These are phyloP conservation scores for Hypoxylon lenormandii DNA, from an alignment of 495 filamentous ascomycete species.

Conservation along the genomic window DNA sequence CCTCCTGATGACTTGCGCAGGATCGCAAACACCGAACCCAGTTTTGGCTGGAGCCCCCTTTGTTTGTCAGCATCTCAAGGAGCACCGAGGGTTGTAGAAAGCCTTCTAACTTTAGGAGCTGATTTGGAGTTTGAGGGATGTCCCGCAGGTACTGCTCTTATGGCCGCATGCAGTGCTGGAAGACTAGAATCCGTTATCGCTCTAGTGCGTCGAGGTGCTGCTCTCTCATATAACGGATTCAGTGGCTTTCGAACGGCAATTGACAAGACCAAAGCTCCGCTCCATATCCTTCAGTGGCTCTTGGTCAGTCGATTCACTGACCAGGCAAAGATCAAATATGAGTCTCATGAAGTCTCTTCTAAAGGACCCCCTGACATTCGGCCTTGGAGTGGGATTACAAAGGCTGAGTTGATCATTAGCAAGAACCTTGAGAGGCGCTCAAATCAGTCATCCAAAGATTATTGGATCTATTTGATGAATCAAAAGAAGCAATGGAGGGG, in stretches of 20 bases:
- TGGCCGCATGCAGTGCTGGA: constrained; percentile 11
- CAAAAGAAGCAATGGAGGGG: constrained; percentile 12
- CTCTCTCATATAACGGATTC: constrained; percentile 4
- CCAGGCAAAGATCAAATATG: constrained; percentile 15
- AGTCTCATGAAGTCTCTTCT: not conserved
- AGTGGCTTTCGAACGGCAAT: constrained; percentile 14
- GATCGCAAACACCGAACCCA: constrained; percentile 15
- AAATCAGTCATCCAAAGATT: constrained; percentile 16
- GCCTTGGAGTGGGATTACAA: constrained; percentile 18
- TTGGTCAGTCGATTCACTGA: constrained; percentile 19
- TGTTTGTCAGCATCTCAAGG: constrained; percentile 3
- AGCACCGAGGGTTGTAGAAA: not conserved
- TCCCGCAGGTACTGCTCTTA: constrained; percentile 18
- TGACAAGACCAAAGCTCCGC: constrained; percentile 5
- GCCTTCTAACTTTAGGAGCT: constrained; percentile 6
- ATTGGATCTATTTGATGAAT: constrained; percentile 10
- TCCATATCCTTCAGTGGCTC: constrained; percentile 14
- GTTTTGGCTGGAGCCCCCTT: not conserved
- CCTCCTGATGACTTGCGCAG: not conserved
- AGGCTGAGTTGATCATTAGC: constrained; percentile 18
- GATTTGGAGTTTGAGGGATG: constrained; percentile 19
- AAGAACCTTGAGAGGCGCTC: constrained; percentile 14
- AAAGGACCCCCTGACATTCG: not conserved
- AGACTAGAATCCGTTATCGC: constrained; percentile 10
- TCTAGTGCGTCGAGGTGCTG: constrained; percentile 17